Conservation (phyloP, 2,329 filamentous ascomycete species). For the Didymella keratinophila region DNA sequence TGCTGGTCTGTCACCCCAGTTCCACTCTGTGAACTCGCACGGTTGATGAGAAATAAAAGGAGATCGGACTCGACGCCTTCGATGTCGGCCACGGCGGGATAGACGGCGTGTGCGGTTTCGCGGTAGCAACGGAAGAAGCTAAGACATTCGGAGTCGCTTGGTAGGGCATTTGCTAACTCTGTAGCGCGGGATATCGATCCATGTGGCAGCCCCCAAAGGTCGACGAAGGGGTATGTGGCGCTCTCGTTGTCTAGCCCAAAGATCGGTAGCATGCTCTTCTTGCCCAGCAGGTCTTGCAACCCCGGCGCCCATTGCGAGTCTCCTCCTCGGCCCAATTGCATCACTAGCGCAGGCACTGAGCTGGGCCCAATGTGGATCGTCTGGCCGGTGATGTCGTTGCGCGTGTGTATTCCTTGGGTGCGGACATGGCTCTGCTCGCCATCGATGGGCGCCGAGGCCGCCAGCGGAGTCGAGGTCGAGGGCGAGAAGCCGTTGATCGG, state of each 20-base stretch:
- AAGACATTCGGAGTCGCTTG: slow-evolving; percentile 65
- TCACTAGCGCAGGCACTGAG: slow-evolving; percentile 68
- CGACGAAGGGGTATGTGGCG: slow-evolving; percentile 70
- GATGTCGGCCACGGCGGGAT: slow-evolving; percentile 67
- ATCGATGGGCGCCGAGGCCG: slow-evolving; percentile 47
- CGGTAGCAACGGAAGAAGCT: slow-evolving; percentile 66
- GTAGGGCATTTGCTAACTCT: slow-evolving; percentile 66
- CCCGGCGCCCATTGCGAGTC: slow-evolving; percentile 58
- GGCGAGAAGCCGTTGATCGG: slow-evolving; percentile 47
- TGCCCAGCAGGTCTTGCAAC: slow-evolving; percentile 64
- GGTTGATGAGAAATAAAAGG: slow-evolving; percentile 61
- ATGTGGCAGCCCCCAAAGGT: slow-evolving; percentile 68
- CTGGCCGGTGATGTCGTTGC: slow-evolving; percentile 66
- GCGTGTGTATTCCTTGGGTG: slow-evolving; percentile 66
- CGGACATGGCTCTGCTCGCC: slow-evolving; percentile 53
- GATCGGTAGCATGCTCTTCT: slow-evolving; percentile 67
- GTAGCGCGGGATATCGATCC: slow-evolving; percentile 65
- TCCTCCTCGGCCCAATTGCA: slow-evolving; percentile 56
- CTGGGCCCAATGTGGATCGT: slow-evolving; percentile 68
- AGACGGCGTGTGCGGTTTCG: slow-evolving; percentile 66
- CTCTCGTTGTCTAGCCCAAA: slow-evolving; percentile 70
- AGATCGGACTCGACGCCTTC: slow-evolving; percentile 63
- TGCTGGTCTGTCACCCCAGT: slow-evolving; percentile 60
- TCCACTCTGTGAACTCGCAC: slow-evolving; percentile 55
- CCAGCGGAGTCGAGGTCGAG: slow-evolving; percentile 42